These are phyloP conservation scores for Debaryomyces fabryi DNA, from an alignment of 1,139 yeast species.

Conservation along the genomic window DNA sequence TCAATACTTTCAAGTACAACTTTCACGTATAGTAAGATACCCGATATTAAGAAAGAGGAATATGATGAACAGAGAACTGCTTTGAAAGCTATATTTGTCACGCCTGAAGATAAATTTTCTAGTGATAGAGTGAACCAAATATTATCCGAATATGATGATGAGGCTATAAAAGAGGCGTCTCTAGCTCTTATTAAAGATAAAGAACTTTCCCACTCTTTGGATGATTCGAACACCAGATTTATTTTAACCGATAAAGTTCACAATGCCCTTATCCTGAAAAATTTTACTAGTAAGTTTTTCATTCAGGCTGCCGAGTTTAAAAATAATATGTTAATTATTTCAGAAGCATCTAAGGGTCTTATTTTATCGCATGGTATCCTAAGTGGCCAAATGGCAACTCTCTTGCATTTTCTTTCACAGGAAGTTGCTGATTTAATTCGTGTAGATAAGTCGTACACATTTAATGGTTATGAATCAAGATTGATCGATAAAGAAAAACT, in stretches of 20 bases:
- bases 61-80: conserved; percentile 40
- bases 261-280: conserved; percentile 40
- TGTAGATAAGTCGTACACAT: conserved; percentile 53
- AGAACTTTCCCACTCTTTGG: conserved; percentile 54
- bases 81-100: conserved; percentile 63
- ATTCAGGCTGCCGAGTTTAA: conserved; percentile 49
- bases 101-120: conserved; percentile 51
- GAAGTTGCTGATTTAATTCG: conserved; percentile 46
- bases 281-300: conserved; percentile 43
- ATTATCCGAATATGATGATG: conserved; percentile 47
- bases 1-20: conserved; percentile 37
- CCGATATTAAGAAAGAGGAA: conserved; percentile 19
- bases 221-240: conserved; percentile 51
- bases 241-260: conserved; percentile 60
- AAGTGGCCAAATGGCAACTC: conserved; percentile 58
- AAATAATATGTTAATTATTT: conserved; percentile 37
- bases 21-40: conserved; percentile 34
- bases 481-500: conserved; percentile 60
- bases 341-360: conserved; percentile 51
- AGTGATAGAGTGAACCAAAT: conserved; percentile 45
- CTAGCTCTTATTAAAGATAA: conserved; percentile 54
- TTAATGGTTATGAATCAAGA: conserved; percentile 64
- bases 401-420: conserved; percentile 49
- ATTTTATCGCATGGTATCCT: conserved; percentile 60
- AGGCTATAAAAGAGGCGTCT: conserved; percentile 51